phyloP scores from a whole-genome alignment of 2,329 filamentous ascomycete genomes.

The Chalara sp. region DNA sequence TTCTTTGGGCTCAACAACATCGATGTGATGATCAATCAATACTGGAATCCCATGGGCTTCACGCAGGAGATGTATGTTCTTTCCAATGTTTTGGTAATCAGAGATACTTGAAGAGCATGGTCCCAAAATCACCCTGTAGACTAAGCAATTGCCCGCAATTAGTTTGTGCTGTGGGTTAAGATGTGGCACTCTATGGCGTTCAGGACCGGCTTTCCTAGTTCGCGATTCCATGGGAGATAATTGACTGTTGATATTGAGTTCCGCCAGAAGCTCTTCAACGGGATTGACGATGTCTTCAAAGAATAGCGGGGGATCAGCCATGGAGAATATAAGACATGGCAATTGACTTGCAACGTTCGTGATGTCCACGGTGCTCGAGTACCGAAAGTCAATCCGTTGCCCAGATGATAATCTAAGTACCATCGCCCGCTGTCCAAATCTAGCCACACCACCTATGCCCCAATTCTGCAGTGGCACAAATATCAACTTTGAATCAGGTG shows the following conservation, averaged over 20 bases:
- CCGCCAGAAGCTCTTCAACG: conserved; percentile 6
- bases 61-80: conserved; percentile 19
- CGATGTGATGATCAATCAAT: conserved; percentile 16
- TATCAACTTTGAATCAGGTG: conserved; percentile 23
- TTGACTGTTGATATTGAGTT: conserved; percentile 3
- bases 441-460: conserved; percentile 31
- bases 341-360: conserved; percentile 35
- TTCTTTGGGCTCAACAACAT: conserved; percentile 8
- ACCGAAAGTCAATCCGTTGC: conserved; percentile 40
- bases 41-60: conserved; percentile 26
- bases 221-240: neutral
- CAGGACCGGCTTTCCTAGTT: conserved; percentile 3
- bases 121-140: conserved; percentile 38
- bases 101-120: neutral
- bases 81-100: conserved; percentile 12
- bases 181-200: conserved; percentile 24
- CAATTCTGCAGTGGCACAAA: conserved; percentile 36
- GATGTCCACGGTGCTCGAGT: conserved; percentile 24
- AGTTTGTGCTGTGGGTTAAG: conserved; percentile 30
- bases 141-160: conserved; percentile 40
- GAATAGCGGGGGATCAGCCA: conserved; percentile 44
- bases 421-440: conserved; percentile 32
- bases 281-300: conserved; percentile 28
- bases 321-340: conserved; percentile 40
- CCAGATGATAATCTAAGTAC: conserved; percentile 30